Percentiles rank a stretch among this genome's conserved stretches.
These are phyloP conservation scores for Fusarium hainanense DNA, from an alignment of 2,329 filamentous ascomycete genomes.

Conservation along the genomic window DNA sequence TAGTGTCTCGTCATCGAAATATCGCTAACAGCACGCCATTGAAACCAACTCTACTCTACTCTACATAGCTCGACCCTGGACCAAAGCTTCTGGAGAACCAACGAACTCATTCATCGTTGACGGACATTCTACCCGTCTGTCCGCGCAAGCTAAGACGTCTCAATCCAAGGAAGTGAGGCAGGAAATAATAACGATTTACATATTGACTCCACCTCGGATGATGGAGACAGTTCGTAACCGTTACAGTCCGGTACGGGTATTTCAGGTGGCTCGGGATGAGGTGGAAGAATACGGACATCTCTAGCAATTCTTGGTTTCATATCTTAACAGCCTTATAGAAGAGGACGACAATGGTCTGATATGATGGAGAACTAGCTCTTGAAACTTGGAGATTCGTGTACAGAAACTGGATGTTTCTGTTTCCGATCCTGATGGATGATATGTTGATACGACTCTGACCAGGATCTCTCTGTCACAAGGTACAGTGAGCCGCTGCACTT, in stretches of 20 bases:
- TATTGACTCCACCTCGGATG: constrained; percentile 27
- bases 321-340: constrained; percentile 26
- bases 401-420: constrained; percentile 27
- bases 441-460: constrained; percentile 21
- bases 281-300: not conserved
- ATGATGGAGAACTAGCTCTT: constrained; percentile 20
- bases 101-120: not conserved
- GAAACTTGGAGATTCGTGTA: constrained; percentile 37
- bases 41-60: not conserved
- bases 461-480: constrained; percentile 29
- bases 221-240: constrained; percentile 18
- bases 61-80: constrained; percentile 14
- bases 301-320: constrained; percentile 17
- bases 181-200: constrained; percentile 29
- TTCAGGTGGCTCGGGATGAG: not conserved
- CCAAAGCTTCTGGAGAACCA: constrained; percentile 23
- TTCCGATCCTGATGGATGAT: constrained; percentile 27
- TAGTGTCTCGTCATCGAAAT: constrained; percentile 33
- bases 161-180: constrained; percentile 10
- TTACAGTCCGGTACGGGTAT: constrained; percentile 12
- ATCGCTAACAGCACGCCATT: constrained; percentile 38
- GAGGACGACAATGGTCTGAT: constrained; percentile 16
- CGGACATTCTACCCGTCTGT: not conserved
- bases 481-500: constrained; percentile 29
- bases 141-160: constrained; percentile 11